phyloP scores from a whole-genome alignment of 257 asterid genomes.

The Handroanthus guayacan region DNA sequence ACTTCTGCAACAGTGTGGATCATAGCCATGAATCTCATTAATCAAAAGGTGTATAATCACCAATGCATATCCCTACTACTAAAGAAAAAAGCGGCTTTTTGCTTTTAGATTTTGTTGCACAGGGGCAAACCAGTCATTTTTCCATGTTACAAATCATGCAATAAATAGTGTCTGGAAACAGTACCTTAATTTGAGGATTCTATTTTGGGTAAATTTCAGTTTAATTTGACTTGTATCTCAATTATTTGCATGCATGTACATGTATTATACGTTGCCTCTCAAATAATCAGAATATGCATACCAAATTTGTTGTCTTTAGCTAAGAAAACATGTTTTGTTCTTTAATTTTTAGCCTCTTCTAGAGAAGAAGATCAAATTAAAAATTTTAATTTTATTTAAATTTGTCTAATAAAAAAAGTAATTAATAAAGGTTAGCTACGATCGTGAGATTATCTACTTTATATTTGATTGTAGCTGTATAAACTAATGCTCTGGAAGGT shows the following conservation, averaged over 20 bases:
- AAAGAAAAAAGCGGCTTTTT: slow-evolving; percentile 36
- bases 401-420: too few relatives aligned
- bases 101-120: slow-evolving; percentile 19
- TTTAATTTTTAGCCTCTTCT: too few relatives aligned
- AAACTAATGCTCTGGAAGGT: too few relatives aligned
- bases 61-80: neutral
- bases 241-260: neutral
- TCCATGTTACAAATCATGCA: slow-evolving; percentile 39
- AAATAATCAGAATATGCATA: neutral
- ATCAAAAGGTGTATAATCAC: slow-evolving; percentile 30
- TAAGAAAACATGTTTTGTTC: too few relatives aligned
- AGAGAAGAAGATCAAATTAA: too few relatives aligned
- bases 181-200: neutral
- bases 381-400: too few relatives aligned
- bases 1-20: slow-evolving; percentile 32
- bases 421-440: too few relatives aligned
- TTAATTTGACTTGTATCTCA: neutral
- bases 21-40: slow-evolving; percentile 29
- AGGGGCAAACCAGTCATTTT: slow-evolving; percentile 33
- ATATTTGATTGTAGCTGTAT: too few relatives aligned
- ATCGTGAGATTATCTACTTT: too few relatives aligned
- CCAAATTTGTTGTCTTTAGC: too few relatives aligned
- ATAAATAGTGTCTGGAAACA: slow-evolving; percentile 15
- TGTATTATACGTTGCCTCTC: neutral
- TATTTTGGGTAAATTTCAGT: slow-evolving; percentile 1